Evolutionary conservation across 2,329 filamentous ascomycete genomes (phyloP).

Genomic region (Exserohilum rostratum): DNA sequence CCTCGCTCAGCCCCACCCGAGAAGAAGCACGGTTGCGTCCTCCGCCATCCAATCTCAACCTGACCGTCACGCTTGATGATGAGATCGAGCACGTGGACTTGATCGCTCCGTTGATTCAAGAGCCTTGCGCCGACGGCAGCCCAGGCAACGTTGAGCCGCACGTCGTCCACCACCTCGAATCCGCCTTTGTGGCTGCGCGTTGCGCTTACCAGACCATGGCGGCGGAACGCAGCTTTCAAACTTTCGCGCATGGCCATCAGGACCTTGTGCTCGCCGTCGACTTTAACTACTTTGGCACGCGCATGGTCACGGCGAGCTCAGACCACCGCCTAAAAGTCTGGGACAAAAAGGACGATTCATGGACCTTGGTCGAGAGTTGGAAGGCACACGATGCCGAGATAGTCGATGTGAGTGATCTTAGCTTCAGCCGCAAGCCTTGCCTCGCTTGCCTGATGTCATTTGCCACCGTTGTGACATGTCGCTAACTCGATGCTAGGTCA

Average conservation of each 20-base stretch:
- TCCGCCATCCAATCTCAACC: conserved; percentile 43
- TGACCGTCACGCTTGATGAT: conserved; percentile 37
- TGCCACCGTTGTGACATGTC: conserved; percentile 19
- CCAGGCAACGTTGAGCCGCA: conserved; percentile 31
- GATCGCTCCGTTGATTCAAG: conserved; percentile 41
- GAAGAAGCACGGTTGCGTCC: conserved; percentile 39
- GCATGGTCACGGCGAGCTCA: conserved; percentile 87
- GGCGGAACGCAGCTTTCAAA: conserved; percentile 52
- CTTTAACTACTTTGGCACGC: conserved; percentile 91
- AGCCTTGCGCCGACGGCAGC: conserved; percentile 42
- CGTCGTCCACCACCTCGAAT: conserved; percentile 35
- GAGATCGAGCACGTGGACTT: conserved; percentile 42
- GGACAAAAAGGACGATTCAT: conserved; percentile 77
- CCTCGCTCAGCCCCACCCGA: conserved; percentile 44
- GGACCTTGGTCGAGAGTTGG: conserved; percentile 86
- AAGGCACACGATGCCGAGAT: conserved; percentile 89
- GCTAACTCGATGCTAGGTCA: conserved; percentile 64
- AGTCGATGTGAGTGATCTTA: conserved; percentile 68
- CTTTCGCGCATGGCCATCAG: conserved; percentile 75
- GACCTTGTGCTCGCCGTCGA: conserved; percentile 84
- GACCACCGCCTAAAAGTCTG: conserved; percentile 94
- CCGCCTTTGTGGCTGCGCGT: conserved; percentile 37
- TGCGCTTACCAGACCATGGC: conserved; percentile 44
- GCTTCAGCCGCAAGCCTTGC: conserved; percentile 22
- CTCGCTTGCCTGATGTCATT: conserved; percentile 25